Percentiles rank a stretch among this genome's conserved stretches.
These are phyloP conservation scores for Luffa acutangula DNA, from an alignment of 306 rosid species.

Conservation along the genomic window DNA sequence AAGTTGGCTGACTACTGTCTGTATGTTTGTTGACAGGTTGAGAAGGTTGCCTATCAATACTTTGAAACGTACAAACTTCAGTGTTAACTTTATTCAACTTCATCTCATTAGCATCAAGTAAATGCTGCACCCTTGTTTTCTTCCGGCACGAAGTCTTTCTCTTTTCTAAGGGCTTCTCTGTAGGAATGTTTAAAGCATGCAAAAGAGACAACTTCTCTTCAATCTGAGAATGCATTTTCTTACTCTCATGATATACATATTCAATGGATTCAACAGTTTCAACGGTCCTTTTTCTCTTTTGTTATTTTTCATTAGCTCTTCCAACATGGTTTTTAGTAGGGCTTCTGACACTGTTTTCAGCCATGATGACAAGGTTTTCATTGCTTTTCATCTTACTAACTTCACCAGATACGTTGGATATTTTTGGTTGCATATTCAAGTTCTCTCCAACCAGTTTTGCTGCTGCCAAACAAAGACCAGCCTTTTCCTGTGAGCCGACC, in stretches of 20 bases:
- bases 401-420: conserved; percentile 42
- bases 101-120: conserved; percentile 17
- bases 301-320: conserved; percentile 18
- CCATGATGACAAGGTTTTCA: conserved; percentile 22
- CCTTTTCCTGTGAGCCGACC: conserved; percentile 92
- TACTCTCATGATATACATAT: conserved; percentile 32
- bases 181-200: conserved; percentile 23
- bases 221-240: conserved; percentile 33
- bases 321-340: conserved; percentile 13
- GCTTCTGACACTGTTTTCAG: conserved; percentile 31
- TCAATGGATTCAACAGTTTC: conserved; percentile 36
- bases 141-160: conserved; percentile 25
- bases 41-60: conserved; percentile 10
- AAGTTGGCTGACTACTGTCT: conserved; percentile 20
- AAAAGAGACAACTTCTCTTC: conserved; percentile 45
- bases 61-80: conserved; percentile 18
- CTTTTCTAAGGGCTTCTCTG: conserved; percentile 24
- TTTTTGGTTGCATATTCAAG: conserved; percentile 25
- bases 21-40: conserved; percentile 12
- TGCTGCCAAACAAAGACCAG: conserved; percentile 35
- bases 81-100: conserved; percentile 14
- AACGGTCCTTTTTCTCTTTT: conserved; percentile 37
- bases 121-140: conserved; percentile 15
- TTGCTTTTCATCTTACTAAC: conserved; percentile 17
- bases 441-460: conserved; percentile 37